Conservation (phyloP, 305 asterid species). For the Solanum hybrid region DNA sequence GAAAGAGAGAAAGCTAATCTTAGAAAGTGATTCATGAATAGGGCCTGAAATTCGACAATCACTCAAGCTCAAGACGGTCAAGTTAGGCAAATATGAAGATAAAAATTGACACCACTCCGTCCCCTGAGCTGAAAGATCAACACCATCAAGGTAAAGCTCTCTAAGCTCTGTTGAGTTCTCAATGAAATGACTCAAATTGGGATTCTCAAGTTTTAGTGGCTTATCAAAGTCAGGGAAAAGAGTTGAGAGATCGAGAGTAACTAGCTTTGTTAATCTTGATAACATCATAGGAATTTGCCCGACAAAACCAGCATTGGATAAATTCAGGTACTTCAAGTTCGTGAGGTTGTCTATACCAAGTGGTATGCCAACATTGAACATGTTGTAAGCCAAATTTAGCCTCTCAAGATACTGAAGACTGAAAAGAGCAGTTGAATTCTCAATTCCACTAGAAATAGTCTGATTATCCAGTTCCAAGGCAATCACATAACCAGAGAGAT, state of each 20-base stretch:
- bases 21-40: slow-evolving; percentile 21
- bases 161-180: slow-evolving; percentile 32
- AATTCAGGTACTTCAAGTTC: slow-evolving; percentile 39
- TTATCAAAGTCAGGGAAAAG: slow-evolving; percentile 1
- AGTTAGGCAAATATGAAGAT: slow-evolving; percentile 35
- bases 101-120: slow-evolving; percentile 38
- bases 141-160: slow-evolving; percentile 53
- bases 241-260: slow-evolving; percentile 46
- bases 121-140: slow-evolving; percentile 30
- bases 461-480: slow-evolving; percentile 14
- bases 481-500: slow-evolving; percentile 37
- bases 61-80: slow-evolving; percentile 45
- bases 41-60: slow-evolving; percentile 48
- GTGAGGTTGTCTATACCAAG: slow-evolving; percentile 26
- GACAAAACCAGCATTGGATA: slow-evolving; percentile 45
- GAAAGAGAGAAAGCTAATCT: slow-evolving; percentile 33
- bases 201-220: slow-evolving; percentile 41
- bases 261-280: slow-evolving; percentile 27
- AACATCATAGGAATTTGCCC: slow-evolving; percentile 48
- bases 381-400: no score
- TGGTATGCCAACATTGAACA: background rate
- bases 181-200: slow-evolving; percentile 31
- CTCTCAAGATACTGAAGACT: no score
- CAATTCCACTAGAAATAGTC: background rate
- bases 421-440: no score